Base-by-base conservation (phyloP, 108 stramenopile genomes). In the Ochromonas danica region DNA sequence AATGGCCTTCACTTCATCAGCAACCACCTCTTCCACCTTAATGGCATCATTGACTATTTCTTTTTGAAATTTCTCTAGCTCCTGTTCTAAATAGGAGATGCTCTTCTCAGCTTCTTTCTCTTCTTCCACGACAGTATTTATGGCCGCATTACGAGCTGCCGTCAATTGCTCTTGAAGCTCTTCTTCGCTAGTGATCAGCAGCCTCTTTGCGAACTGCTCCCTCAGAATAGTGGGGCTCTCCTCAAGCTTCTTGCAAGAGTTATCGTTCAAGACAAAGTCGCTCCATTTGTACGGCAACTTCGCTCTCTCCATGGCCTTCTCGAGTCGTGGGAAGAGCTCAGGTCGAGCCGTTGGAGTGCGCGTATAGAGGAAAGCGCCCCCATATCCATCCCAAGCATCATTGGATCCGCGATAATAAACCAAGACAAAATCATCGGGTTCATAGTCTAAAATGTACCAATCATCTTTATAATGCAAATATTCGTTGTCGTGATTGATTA, bases 341-440 rank as follows among this genome's bases (percentile, higher is more conserved):
- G 78, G 31, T 35, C 28, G 36, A 22, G 30, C 14, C n/a, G 87
- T 85, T 31, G 91, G 31, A 40, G 89, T 88, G 33, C 90, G 85
- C n/a, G 96, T 96, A 92, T 97, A 97, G 2, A 97, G 87, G 1
- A 95, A 93, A 0, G 88, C 94, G 38, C 96, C 96, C 41, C 93
- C 96, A 82, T 97, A 97, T 0, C 96, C 96, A 77, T 93, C 87
- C 96, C 96, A 97, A 1, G 96, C 96, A 81, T 97, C 96, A 78
- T 97, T 97, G 61, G 83, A 85, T 33, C 96, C 96, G 6, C 96
- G 88, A 85, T 96, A 97, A 74, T 94, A 95, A 27, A 97, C 91
- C 77, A 95, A 92, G 43, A 94, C 94, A 88, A 95, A 95, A 31
- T 91, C 91, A 39, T 94, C 90, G 0, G 78, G 81, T 62, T 92